Evolutionary conservation across 1,139 yeast species (phyloP).

Genomic region (Taphrina populina): DNA sequence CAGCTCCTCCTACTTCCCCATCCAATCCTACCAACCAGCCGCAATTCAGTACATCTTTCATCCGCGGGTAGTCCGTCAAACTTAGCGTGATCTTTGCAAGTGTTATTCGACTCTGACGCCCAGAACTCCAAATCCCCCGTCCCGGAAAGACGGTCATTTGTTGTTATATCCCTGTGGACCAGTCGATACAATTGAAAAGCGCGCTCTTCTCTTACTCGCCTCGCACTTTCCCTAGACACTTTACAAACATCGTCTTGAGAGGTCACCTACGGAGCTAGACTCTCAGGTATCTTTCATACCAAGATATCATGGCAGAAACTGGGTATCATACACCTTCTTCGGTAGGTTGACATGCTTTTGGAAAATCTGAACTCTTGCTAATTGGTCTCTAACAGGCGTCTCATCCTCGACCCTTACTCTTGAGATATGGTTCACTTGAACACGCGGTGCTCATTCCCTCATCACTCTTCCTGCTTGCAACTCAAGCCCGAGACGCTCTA

Average conservation of each 20-base stretch:
- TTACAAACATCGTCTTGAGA: too few relatives aligned
- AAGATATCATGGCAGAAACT: slow-evolving; percentile 25
- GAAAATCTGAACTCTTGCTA: neutral
- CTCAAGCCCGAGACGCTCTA: slow-evolving; percentile 86
- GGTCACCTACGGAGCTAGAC: too few relatives aligned
- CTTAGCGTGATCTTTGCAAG: too few relatives aligned
- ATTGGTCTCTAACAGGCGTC: slow-evolving; percentile 48
- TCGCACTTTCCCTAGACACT: too few relatives aligned
- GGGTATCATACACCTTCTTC: slow-evolving; percentile 31
- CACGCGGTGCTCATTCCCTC: slow-evolving; percentile 86
- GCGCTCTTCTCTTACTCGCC: too few relatives aligned
- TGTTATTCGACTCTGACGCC: slow-evolving; percentile 9
- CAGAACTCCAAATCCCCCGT: slow-evolving; percentile 4
- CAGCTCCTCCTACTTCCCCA: too few relatives aligned
- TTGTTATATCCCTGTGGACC: slow-evolving; percentile 5
- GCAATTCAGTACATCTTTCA: too few relatives aligned
- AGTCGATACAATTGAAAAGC: neutral
- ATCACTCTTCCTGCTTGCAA: slow-evolving; percentile 70
- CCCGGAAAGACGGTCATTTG: slow-evolving; percentile 1
- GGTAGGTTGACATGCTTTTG: neutral
- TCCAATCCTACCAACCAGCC: too few relatives aligned
- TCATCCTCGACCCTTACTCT: slow-evolving; percentile 67
- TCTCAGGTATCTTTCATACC: too few relatives aligned
- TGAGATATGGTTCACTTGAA: slow-evolving; percentile 83
- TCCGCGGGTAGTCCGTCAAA: too few relatives aligned